These are phyloP conservation scores for Starmera amethionina DNA, from an alignment of 805 yeast species.

Conservation along the genomic window DNA sequence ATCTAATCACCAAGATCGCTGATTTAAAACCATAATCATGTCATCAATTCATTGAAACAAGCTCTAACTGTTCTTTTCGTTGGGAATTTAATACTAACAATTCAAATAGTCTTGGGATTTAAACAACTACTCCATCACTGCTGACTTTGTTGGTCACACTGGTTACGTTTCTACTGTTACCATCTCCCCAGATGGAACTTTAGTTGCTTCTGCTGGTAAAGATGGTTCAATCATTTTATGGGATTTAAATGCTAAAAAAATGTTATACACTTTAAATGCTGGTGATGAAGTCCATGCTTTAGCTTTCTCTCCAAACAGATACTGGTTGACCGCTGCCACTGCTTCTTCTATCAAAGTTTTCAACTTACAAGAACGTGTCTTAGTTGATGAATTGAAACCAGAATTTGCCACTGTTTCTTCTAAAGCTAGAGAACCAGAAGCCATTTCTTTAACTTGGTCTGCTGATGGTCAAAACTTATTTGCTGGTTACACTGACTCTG, in stretches of 20 bases:
- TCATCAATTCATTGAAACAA: background rate
- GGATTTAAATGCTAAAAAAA: constrained; percentile 82
- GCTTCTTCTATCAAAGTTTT: constrained; percentile 95
- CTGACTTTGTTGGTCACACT: constrained; percentile 98
- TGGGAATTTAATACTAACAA: constrained; percentile 33
- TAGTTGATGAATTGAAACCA: constrained; percentile 97
- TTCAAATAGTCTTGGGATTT: constrained; percentile 82
- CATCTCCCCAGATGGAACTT: constrained; percentile 98
- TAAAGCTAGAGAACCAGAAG: constrained; percentile 95
- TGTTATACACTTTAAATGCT: constrained; percentile 88
- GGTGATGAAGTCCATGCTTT: constrained; percentile 96
- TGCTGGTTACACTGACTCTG: constrained; percentile 99
- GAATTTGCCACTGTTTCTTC: constrained; percentile 79
- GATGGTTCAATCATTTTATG: constrained; percentile 98
- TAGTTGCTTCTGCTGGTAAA: constrained; percentile 99
- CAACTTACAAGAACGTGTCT: constrained; percentile 90
- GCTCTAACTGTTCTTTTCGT: background rate
- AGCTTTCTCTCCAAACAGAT: constrained; percentile 99
- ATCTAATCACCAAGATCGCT: constrained; percentile 98
- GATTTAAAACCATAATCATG: constrained; percentile 31
- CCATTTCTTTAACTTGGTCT: constrained; percentile 98
- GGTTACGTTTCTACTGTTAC: constrained; percentile 97
- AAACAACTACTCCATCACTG: constrained; percentile 70
- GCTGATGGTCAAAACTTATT: constrained; percentile 99
- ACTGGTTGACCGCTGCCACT: constrained; percentile 99